phyloP scores from a whole-genome alignment of 2,329 filamentous ascomycete genomes.

The Sclerotinia spermophila region DNA sequence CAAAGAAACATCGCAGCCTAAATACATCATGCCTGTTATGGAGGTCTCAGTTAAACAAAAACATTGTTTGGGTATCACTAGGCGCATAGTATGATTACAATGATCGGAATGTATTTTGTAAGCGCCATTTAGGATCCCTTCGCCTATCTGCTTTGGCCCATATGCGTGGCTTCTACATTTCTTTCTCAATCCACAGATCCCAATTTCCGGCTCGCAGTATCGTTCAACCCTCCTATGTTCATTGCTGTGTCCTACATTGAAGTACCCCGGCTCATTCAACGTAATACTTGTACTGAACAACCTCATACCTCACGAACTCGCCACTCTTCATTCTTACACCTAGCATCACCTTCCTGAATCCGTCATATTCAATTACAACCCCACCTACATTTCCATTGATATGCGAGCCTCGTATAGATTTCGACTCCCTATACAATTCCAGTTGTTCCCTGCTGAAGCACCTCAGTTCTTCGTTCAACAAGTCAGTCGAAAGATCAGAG shows the following conservation, averaged over 20 bases:
- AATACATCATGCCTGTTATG: not conserved
- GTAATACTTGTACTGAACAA: slow-evolving; percentile 1
- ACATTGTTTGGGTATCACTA: not conserved
- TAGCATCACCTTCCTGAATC: not conserved
- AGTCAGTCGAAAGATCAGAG: not conserved
- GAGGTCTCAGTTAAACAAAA: not conserved
- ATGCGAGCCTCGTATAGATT: not conserved
- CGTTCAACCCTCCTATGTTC: fast-evolving
- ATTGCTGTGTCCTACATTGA: not conserved
- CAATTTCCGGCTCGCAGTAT: not conserved
- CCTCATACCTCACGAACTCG: not conserved
- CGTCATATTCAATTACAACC: not conserved
- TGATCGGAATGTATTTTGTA: not conserved
- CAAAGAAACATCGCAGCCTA: not conserved
- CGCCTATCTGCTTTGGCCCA: not conserved
- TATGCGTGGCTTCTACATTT: not conserved
- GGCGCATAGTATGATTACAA: too few species aligned
- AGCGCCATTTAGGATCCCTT: not conserved
- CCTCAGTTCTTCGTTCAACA: not conserved
- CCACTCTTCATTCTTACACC: slow-evolving; percentile 5
- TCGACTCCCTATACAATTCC: not conserved
- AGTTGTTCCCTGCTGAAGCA: not conserved
- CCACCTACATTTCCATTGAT: not conserved
- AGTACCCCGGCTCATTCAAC: not conserved
- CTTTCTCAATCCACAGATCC: not conserved